These are phyloP conservation scores for Pythium apleroticum DNA, from an alignment of 352 stramenopile species.

Conservation along the genomic window DNA sequence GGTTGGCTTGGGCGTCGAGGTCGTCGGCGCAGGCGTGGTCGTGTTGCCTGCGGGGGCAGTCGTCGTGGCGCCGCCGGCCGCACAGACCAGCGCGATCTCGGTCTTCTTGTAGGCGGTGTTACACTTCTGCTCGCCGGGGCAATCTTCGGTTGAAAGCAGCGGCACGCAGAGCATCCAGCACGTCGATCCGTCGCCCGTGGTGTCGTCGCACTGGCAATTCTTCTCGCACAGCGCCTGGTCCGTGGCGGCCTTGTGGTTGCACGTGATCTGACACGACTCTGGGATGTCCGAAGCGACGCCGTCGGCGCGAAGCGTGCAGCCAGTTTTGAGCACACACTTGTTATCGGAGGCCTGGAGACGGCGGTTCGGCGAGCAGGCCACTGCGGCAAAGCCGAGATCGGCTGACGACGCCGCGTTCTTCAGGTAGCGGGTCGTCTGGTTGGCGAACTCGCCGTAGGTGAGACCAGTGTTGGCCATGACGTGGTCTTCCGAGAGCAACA, in stretches of 20 bases:
- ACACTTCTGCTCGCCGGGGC: constrained; percentile 30
- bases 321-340: constrained; percentile 23
- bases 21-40: constrained; percentile 4
- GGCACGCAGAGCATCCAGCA: constrained; percentile 36
- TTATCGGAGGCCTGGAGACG: constrained; percentile 29
- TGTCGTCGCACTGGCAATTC: constrained; percentile 26
- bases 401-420: constrained; percentile 9
- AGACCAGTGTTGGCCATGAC: constrained; percentile 36
- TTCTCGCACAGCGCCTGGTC: constrained; percentile 21
- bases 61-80: constrained; percentile 13
- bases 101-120: constrained; percentile 26
- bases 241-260: constrained; percentile 26
- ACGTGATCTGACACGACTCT: constrained; percentile 26
- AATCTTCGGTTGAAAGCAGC: constrained; percentile 19
- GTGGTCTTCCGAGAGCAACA: constrained; percentile 31
- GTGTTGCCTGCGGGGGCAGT: neutral
- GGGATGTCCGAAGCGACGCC: constrained; percentile 7
- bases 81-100: constrained; percentile 26
- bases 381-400: constrained; percentile 21
- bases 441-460: constrained; percentile 30
- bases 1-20: constrained; percentile 8
- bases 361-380: constrained; percentile 32
- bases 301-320: constrained; percentile 18
- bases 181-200: constrained; percentile 4
- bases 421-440: constrained; percentile 33